phyloP scores from a whole-genome alignment of 306 rosid species.

The Cyclanthera cordifolia region DNA sequence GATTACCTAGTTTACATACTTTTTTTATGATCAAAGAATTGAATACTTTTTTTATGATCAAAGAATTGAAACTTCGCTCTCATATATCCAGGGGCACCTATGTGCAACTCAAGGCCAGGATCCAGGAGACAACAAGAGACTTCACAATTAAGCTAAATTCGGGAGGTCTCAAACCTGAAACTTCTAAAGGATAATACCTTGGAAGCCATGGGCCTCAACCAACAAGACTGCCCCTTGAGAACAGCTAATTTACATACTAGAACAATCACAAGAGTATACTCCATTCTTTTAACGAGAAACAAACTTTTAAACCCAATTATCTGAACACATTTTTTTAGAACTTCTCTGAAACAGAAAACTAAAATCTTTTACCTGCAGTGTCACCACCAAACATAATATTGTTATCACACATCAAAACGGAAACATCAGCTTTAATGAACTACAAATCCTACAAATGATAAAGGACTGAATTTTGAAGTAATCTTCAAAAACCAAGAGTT shows the following conservation, averaged over 20 bases:
- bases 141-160: too few relatives aligned
- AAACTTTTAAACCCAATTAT: not conserved
- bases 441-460: not conserved
- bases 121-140: too few relatives aligned
- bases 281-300: not conserved
- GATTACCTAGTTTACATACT: constrained; percentile 14
- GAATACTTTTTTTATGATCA: too few relatives aligned
- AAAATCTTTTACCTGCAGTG: not conserved
- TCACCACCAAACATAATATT: not conserved
- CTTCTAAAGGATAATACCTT: too few relatives aligned
- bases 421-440: not conserved
- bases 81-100: too few relatives aligned
- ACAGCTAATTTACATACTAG: not conserved
- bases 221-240: too few relatives aligned
- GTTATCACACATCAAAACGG: not conserved
- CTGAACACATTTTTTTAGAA: not conserved
- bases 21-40: too few relatives aligned
- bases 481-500: not conserved
- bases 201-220: too few relatives aligned
- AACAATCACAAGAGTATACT: not conserved
- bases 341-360: not conserved
- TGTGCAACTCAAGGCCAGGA: too few relatives aligned
- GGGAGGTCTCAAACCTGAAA: too few relatives aligned
- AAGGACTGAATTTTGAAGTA: constrained; percentile 4
- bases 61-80: too few relatives aligned